Base-by-base conservation (phyloP, 2,329 filamentous ascomycete species). In the Fusarium globosum region DNA sequence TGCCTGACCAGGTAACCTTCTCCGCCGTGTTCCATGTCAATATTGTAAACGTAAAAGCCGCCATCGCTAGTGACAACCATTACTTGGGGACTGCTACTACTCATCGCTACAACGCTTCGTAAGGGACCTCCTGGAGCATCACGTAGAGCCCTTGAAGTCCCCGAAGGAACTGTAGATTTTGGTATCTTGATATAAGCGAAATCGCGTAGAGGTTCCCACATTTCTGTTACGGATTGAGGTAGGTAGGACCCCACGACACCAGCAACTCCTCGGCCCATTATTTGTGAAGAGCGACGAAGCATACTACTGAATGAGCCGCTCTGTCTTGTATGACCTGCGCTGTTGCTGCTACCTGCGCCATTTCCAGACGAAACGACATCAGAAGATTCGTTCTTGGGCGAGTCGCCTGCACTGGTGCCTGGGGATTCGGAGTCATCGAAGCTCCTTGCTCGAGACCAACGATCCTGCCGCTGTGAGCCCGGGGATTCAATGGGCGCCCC, bases 51-150 rank as follows among this genome's bases (percentile, higher is more conserved):
- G 77, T 96, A 97, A 79, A 98, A 98, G 30, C 92, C 92, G 15
- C 96, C 96, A 80, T 99, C 96, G 77, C 93, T 98, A 1, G 96
- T 99, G 20, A 98, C 95, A 1, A 98, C 94, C 95, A 99, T 98
- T 55, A 99, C 94, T 78, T 98, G 95, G 2, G 96, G 96, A 33
- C 93, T 95, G 80, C 92, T 97, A 79, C 92, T 96, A 80, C 94
- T 97, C 92, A 99, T 97, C 14, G 96, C 96, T 48, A 99, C 96
- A n/a, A 99, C 96, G 74, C 94, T 97, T 74, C 93, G 88, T 45
- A 97, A 83, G 1, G 94, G 91, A 0, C 87, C 77, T 11, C 80
- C 78, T 4, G 79, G 72, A 9, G 80, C 78, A 30, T 83, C 83
- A 38, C 79, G 78, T 9, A 82, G 26, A 73, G 71, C 51, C 38